These are phyloP conservation scores for Fraxinus xanthoxyloides DNA, from an alignment of 305 asterid genomes.

Conservation along the genomic window DNA sequence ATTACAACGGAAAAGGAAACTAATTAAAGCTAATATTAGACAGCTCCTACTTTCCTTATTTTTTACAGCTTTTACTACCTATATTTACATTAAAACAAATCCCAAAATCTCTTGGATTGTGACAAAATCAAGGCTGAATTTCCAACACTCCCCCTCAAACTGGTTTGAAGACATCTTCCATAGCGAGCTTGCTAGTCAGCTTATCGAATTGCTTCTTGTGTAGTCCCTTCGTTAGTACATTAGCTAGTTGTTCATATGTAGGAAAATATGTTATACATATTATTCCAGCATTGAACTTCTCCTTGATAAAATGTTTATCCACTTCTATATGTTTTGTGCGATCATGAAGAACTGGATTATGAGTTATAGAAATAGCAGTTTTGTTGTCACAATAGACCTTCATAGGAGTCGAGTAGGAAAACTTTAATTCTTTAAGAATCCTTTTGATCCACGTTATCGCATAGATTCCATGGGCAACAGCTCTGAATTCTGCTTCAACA, in stretches of 20 bases:
- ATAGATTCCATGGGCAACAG: background rate
- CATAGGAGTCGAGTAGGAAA: background rate
- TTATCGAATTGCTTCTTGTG: background rate
- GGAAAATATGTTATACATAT: background rate
- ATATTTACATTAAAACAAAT: no score
- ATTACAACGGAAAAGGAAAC: no score
- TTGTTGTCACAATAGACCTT: background rate
- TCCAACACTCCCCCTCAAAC: background rate
- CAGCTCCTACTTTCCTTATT: no score
- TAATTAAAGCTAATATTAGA: no score
- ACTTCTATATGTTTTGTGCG: background rate
- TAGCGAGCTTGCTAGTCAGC: background rate
- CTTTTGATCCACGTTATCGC: background rate
- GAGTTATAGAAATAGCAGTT: background rate
- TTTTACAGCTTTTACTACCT: no score
- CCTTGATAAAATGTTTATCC: background rate
- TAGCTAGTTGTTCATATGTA: background rate
- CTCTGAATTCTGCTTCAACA: background rate
- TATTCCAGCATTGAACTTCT: background rate
- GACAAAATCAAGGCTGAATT: background rate
- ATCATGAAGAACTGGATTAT: background rate
- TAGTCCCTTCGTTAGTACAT: background rate
- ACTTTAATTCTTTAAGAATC: no score
- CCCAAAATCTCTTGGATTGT: no score
- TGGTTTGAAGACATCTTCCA: background rate